phyloP scores from a whole-genome alignment of 805 yeast species.

The Scheffersomyces amazonensis region DNA sequence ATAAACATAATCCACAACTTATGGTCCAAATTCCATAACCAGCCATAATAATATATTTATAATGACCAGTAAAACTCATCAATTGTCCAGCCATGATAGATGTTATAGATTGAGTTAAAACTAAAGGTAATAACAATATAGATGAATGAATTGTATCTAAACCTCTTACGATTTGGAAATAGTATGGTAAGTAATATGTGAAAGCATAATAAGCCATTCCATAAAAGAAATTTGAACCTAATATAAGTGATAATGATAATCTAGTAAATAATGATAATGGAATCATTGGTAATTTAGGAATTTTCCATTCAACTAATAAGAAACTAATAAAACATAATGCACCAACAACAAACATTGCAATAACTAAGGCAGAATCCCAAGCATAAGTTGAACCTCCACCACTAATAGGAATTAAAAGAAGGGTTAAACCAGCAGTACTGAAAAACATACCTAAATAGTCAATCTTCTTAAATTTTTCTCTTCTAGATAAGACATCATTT shows the following conservation, averaged over 20 bases:
- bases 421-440: slow-evolving; percentile 40
- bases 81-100: slow-evolving; percentile 31
- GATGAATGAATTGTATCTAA: slow-evolving; percentile 34
- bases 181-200: slow-evolving; percentile 30
- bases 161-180: slow-evolving; percentile 20
- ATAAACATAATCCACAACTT: slow-evolving; percentile 42
- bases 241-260: slow-evolving; percentile 33
- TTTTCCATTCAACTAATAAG: slow-evolving; percentile 36
- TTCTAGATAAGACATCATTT: slow-evolving; percentile 19
- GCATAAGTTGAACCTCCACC: slow-evolving; percentile 52
- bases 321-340: slow-evolving; percentile 36
- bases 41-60: slow-evolving; percentile 23
- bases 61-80: slow-evolving; percentile 26
- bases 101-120: slow-evolving; percentile 28
- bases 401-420: slow-evolving; percentile 48
- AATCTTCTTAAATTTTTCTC: slow-evolving; percentile 37
- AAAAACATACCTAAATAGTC: slow-evolving; percentile 52
- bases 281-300: slow-evolving; percentile 46
- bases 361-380: slow-evolving; percentile 56
- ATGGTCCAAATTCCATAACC: slow-evolving; percentile 31
- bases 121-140: slow-evolving; percentile 30
- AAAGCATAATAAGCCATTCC: slow-evolving; percentile 28
- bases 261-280: slow-evolving; percentile 38
- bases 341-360: slow-evolving; percentile 48
- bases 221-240: slow-evolving; percentile 31